These are phyloP conservation scores for Terfezia claveryi DNA, from an alignment of 495 filamentous ascomycete species.

Conservation along the genomic window DNA sequence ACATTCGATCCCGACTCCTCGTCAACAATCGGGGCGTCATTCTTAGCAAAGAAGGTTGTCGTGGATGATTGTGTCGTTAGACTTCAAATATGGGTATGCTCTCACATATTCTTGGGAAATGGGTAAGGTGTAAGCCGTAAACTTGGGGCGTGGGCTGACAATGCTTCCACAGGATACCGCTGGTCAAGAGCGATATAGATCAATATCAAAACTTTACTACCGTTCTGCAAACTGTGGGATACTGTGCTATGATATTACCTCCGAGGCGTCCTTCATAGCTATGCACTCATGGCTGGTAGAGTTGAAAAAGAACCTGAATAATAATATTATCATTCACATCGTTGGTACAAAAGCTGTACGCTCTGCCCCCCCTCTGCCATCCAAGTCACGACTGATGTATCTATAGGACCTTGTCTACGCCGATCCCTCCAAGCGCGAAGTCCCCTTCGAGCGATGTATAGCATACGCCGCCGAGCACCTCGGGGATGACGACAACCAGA, in stretches of 20 bases:
- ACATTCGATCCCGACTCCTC: constrained; percentile 47
- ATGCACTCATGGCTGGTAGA: constrained; percentile 61
- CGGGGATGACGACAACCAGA: constrained; percentile 14
- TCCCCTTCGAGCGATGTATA: constrained; percentile 85
- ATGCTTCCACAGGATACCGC: constrained; percentile 33
- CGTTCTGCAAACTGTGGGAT: constrained; percentile 84
- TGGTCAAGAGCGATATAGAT: constrained; percentile 86
- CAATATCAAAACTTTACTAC: constrained; percentile 86
- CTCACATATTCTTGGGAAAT: neutral
- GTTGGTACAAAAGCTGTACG: constrained; percentile 64
- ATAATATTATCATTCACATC: constrained; percentile 78
- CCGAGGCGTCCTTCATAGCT: constrained; percentile 64
- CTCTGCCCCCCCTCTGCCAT: neutral
- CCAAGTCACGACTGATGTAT: neutral
- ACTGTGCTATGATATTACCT: constrained; percentile 85
- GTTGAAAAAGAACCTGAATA: constrained; percentile 20
- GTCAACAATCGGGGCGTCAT: constrained; percentile 80
- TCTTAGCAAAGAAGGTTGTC: constrained; percentile 77
- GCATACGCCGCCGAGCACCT: constrained; percentile 85
- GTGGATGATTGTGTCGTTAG: constrained; percentile 39
- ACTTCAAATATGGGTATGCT: constrained; percentile 4
- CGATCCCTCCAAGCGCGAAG: constrained; percentile 51
- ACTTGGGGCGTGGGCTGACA: constrained; percentile 61
- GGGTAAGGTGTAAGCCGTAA: constrained; percentile 13
- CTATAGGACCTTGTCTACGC: constrained; percentile 50